Evolutionary conservation across 1,139 yeast species (phyloP).

Genomic region (Hyphopichia khmerensis): DNA sequence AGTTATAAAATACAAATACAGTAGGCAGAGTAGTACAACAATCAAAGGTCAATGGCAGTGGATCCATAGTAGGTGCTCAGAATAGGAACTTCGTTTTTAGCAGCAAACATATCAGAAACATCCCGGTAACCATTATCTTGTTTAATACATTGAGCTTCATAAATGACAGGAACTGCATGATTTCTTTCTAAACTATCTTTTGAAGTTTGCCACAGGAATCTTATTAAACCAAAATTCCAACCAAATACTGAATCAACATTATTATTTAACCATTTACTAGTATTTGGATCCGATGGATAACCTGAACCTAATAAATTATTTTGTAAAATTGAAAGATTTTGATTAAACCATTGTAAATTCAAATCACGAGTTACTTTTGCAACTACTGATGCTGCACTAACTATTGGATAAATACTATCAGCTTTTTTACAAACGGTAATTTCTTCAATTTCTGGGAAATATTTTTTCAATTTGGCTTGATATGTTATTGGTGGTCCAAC

Average conservation of each 20-base stretch:
- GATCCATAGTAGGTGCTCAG: conserved; percentile 4
- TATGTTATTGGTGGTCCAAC: conserved; percentile 93
- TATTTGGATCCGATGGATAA: conserved; percentile 90
- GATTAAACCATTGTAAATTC: conserved; percentile 45
- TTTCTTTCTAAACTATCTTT: conserved; percentile 62
- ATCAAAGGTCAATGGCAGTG: not conserved
- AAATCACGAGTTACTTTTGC: conserved; percentile 95
- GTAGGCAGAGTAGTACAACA: no score
- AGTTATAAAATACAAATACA: no score
- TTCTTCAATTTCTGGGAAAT: conserved; percentile 67
- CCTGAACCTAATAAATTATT: conserved; percentile 74
- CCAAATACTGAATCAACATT: conserved; percentile 77
- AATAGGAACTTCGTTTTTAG: conserved; percentile 1
- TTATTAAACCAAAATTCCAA: conserved; percentile 71
- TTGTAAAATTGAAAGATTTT: conserved; percentile 17
- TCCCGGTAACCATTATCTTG: conserved; percentile 30
- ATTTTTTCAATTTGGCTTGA: conserved; percentile 65
- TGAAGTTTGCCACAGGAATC: conserved; percentile 96
- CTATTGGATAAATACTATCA: conserved; percentile 90
- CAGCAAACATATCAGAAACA: conserved; percentile 26
- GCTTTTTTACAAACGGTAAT: conserved; percentile 95
- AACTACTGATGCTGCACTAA: conserved; percentile 93
- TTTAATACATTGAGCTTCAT: conserved; percentile 37
- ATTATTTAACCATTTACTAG: conserved; percentile 66
- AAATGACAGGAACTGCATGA: conserved; percentile 43